Evolutionary conservation across 2,329 filamentous ascomycete species (phyloP).

Genomic region (Zymoseptoria ardabiliae): DNA sequence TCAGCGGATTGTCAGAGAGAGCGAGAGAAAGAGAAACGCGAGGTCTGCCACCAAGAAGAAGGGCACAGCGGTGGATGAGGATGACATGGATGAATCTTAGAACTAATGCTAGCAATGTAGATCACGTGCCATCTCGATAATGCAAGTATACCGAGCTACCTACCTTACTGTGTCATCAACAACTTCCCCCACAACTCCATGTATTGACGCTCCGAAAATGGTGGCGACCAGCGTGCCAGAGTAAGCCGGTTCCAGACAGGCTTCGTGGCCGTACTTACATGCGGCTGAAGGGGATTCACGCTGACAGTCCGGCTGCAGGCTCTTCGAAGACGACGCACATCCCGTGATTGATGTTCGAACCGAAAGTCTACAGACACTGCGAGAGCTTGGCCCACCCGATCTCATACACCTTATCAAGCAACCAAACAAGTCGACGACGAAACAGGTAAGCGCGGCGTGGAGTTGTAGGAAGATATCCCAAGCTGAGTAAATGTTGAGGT

Average conservation of each 20-base stretch:
- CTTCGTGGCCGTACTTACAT: neutral
- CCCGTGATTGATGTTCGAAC: conserved; percentile 89
- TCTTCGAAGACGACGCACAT: conserved; percentile 87
- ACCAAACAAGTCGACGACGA: conserved; percentile 48
- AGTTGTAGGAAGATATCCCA: neutral
- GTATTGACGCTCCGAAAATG: conserved; percentile 12
- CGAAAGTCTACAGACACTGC: conserved; percentile 74
- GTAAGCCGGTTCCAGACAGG: conserved; percentile 15
- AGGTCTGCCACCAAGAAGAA: too few relatives aligned
- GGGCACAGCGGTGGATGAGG: too few relatives aligned
- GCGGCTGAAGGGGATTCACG: neutral
- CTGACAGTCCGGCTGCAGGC: conserved; percentile 49
- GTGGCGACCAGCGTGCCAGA: conserved; percentile 27
- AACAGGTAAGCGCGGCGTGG: conserved; percentile 40
- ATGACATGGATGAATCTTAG: too few relatives aligned
- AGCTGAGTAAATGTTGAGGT: conserved; percentile 46
- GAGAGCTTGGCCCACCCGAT: conserved; percentile 92
- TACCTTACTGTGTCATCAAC: too few relatives aligned
- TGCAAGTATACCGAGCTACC: too few relatives aligned
- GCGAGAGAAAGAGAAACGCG: too few relatives aligned
- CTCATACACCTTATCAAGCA: conserved; percentile 89
- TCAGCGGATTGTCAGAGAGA: too few relatives aligned
- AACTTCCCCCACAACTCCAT: too few relatives aligned
- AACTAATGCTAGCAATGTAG: too few relatives aligned
- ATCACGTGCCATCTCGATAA: too few relatives aligned